These are phyloP conservation scores for Rickenella mellea DNA, from an alignment of 768 basidiomycete genomes.

Conservation along the genomic window DNA sequence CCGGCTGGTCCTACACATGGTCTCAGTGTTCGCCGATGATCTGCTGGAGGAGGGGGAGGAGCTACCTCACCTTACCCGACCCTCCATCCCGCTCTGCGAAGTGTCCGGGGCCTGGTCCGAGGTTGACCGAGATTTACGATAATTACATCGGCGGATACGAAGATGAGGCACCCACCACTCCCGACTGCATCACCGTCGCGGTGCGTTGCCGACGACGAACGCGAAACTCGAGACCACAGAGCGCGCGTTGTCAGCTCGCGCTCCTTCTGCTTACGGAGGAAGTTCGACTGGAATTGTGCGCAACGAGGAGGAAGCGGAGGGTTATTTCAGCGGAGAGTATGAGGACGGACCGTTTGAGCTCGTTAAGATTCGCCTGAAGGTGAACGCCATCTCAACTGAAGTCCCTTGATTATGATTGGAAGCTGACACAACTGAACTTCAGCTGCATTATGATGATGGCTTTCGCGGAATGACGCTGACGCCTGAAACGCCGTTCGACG, in stretches of 20 bases:
- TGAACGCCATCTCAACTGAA: too few relatives aligned
- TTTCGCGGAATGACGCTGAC: conserved; percentile 79
- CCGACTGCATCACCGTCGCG: conserved; percentile 44
- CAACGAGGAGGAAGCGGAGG: conserved; percentile 71
- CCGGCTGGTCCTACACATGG: too few relatives aligned
- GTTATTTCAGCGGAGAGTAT: conserved; percentile 62
- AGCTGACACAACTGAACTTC: too few relatives aligned
- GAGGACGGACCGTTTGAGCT: conserved; percentile 65
- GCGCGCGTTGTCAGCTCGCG: conserved; percentile 40
- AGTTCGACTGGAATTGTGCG: too few relatives aligned
- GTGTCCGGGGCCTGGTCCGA: too few relatives aligned
- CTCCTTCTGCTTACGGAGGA: conserved; percentile 31
- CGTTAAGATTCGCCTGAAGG: conserved; percentile 76
- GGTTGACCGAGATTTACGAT: conserved; percentile 68
- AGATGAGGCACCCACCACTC: conserved; percentile 29
- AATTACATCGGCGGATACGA: conserved; percentile 58
- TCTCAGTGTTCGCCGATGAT: too few relatives aligned
- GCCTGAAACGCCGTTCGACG: conserved; percentile 58
- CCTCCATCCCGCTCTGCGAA: too few relatives aligned
- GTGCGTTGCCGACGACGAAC: conserved; percentile 48
- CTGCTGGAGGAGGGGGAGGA: too few relatives aligned
- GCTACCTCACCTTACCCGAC: too few relatives aligned
- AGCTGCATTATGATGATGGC: conserved; percentile 76
- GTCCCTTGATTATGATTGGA: too few relatives aligned
- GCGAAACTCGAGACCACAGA: conserved; percentile 36